Evolutionary conservation across 2,329 filamentous ascomycete genomes (phyloP).

Genomic region (Pestalotiopsis sp.): DNA sequence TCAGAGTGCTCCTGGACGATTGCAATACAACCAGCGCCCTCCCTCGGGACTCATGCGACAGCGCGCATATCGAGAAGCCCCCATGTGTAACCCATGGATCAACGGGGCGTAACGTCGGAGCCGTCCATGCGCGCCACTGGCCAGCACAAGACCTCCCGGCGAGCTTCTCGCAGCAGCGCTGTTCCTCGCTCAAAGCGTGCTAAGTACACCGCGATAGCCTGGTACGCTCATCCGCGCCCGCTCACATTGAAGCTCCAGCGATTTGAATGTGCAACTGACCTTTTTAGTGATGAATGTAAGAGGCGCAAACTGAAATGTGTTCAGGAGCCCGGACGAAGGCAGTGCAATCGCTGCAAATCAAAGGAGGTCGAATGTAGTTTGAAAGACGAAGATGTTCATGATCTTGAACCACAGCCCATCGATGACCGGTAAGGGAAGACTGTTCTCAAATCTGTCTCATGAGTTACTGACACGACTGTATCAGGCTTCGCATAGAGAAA

Average conservation of each 20-base stretch:
- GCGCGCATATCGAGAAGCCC: neutral
- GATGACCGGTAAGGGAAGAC: neutral
- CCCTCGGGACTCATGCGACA: neutral
- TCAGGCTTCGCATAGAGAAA: neutral
- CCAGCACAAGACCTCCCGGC: neutral
- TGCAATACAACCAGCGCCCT: neutral
- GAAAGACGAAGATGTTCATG: neutral
- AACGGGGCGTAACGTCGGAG: neutral
- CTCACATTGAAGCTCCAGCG: too few species aligned
- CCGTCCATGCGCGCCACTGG: neutral
- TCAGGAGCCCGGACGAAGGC: neutral
- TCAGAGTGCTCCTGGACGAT: neutral
- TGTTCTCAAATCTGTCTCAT: neutral
- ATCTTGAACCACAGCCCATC: neutral
- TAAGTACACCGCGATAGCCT: conserved; percentile 8
- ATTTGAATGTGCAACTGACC: neutral
- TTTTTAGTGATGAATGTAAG: conserved; percentile 7
- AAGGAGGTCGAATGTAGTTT: conserved; percentile 1
- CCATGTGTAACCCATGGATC: neutral
- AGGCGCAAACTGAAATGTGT: conserved; percentile 8
- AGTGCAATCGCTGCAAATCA: conserved; percentile 4
- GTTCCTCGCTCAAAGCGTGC: conserved; percentile 8
- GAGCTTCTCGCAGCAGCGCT: neutral
- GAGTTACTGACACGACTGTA: neutral
- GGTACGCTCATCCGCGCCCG: neutral